Base-by-base conservation (phyloP, 2,329 filamentous ascomycete genomes). In the Ceratocystiopsis minuta region DNA sequence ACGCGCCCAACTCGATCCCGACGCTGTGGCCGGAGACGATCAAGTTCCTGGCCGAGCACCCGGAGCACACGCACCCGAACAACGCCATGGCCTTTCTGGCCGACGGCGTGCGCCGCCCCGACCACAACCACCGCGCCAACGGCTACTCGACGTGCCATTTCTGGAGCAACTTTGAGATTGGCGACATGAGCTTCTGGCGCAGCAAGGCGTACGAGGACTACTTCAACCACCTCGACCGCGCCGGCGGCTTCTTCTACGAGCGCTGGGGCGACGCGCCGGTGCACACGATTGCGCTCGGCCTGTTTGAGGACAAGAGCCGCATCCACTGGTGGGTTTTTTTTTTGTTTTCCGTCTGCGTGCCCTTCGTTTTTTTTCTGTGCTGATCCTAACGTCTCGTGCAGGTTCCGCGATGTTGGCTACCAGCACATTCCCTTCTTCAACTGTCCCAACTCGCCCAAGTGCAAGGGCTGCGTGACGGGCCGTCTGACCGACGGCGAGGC, bases 341-440 rank as follows among this genome's bases (percentile, higher is more conserved):
- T 16, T 64, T 10, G 38, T 6, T 11, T 34, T 32, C 16, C 3
- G 16, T 34, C n/a, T 42, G n/a, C 6, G 12, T 32, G 17, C 14
- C 4, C 34, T 16, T 46, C 35, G 18, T 28, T 32, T 40, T 20
- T 14, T 16, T 35, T 24, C 45, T 13, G 9, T 3, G n/a, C n/a
- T n/a, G n/a, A n/a, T n/a, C 14, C 14, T 37, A n/a, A 13, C 16
- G 18, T 16, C 36, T 9, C 7, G 7, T n/a, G 38, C 48, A 94
- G 87, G 87, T 98, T 98, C 78, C 87, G 88, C 42, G 90, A 98
- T 57, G 96, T 98, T 51, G 90, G 90, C 44, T 98, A 98, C 63
- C 86, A 95, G 54, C 90, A 98, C 53, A 87, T 96, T 42, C 90
- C 90, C 37, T 98, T 93, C 65, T 94, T 93, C 70, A 98, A 98